Percentiles rank a stretch among this genome's conserved stretches.
phyloP scores from a whole-genome alignment of 2,329 filamentous ascomycete genomes.

The Beauveria rudraprayagi region DNA sequence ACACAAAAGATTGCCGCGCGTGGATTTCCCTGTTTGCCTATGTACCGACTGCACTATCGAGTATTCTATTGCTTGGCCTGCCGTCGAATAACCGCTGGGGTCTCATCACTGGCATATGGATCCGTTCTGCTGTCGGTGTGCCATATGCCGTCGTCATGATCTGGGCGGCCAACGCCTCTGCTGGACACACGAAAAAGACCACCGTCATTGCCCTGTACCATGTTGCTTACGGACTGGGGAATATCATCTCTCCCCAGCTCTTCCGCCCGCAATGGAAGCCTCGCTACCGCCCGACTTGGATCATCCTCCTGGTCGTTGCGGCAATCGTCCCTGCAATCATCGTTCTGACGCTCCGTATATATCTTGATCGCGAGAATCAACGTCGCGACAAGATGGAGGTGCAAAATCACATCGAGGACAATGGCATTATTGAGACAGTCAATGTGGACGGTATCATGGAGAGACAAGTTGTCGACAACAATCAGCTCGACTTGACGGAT shows the following conservation, averaged over 20 bases:
- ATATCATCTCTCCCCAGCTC: conserved; percentile 30
- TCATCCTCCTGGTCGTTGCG: conserved; percentile 14
- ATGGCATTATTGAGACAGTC: conserved; percentile 10
- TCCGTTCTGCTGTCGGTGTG: conserved; percentile 13
- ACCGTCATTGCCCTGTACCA: conserved; percentile 31
- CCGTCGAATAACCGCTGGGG: conserved; percentile 14
- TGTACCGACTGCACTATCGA: conserved; percentile 12
- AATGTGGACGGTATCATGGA: conserved; percentile 7
- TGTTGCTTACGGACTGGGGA: conserved; percentile 26
- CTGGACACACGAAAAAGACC: conserved; percentile 35
- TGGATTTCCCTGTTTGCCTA: conserved; percentile 14
- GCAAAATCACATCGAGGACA: neutral
- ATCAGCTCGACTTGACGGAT: conserved; percentile 14
- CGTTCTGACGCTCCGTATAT: conserved; percentile 8
- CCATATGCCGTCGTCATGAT: conserved; percentile 16
- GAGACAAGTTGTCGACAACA: conserved; percentile 10
- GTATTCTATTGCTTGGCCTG: conserved; percentile 11
- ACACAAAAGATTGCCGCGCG: conserved; percentile 10
- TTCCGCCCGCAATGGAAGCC: conserved; percentile 15
- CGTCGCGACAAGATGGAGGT: conserved; percentile 11
- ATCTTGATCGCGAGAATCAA: conserved; percentile 11
- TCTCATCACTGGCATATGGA: conserved; percentile 14
- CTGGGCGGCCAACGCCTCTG: conserved; percentile 13
- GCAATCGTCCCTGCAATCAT: conserved; percentile 13
- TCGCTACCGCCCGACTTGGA: conserved; percentile 18